These are phyloP conservation scores for Coprinopsis sp. DNA, from an alignment of 768 basidiomycete species.

Conservation along the genomic window DNA sequence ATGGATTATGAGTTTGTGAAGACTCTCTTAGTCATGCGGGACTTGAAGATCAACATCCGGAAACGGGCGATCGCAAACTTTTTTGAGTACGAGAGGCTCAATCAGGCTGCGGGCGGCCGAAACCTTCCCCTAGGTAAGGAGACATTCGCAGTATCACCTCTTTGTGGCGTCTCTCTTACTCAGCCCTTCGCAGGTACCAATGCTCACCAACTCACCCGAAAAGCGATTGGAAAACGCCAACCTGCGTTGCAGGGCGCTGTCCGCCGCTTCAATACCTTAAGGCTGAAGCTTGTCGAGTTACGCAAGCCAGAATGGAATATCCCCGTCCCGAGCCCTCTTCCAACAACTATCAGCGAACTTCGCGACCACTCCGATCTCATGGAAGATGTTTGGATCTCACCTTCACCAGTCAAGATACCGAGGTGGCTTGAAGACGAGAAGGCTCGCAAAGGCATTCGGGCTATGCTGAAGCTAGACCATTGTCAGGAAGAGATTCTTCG, in stretches of 20 bases:
- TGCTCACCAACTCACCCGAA: constrained; percentile 26
- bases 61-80: constrained; percentile 28
- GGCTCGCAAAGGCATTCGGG: constrained; percentile 26
- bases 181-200: constrained; percentile 23
- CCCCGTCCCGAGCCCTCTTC: constrained; percentile 27
- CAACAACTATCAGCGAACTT: constrained; percentile 20
- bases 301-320: constrained; percentile 20
- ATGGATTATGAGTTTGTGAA: constrained; percentile 25
- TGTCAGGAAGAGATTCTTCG: constrained; percentile 26
- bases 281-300: neutral
- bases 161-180: neutral
- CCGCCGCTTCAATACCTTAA: constrained; percentile 17
- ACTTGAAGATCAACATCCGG: constrained; percentile 35
- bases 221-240: constrained; percentile 24
- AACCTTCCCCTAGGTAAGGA: constrained; percentile 28
- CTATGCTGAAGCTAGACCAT: constrained; percentile 22
- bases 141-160: neutral
- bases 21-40: constrained; percentile 26
- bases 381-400: constrained; percentile 33
- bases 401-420: constrained; percentile 10
- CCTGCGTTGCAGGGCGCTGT: constrained; percentile 24
- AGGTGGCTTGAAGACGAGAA: constrained; percentile 30
- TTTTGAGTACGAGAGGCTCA: constrained; percentile 30
- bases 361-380: constrained; percentile 21
- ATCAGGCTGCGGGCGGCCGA: constrained; percentile 24